Evolutionary conservation across 2,329 filamentous ascomycete species (phyloP), one percentile per base, ranked within the genome.

Genomic region (Elsinoe fawcettii): DNA sequence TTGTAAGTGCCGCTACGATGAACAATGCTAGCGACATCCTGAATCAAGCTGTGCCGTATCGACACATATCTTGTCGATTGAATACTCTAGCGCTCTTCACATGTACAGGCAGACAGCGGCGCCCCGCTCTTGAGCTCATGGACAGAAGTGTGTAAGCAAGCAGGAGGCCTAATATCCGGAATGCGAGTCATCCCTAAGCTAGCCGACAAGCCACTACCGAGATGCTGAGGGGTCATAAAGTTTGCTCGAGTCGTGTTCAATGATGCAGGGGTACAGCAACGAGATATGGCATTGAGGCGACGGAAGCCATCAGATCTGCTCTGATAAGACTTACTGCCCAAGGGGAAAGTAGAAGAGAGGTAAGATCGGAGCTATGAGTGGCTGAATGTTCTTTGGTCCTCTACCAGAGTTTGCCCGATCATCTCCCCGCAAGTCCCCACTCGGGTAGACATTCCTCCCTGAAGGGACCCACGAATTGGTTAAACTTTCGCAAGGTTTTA

Each of bases 401-500:
- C n/a, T n/a, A 3, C 34, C 34, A 37, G 34, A 6, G 34, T 14
- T 12, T 37, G 11, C 34, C 34, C 5, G 14, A 3, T 6, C 5
- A 12, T 37, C 34, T 37, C 34, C 14, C 30, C 30, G 12, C 30
- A 6, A 32, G 30, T 12, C 30, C 34, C 34, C 34, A 37, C 34
- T 37, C 34, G 34, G 5, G 6, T 37, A 12, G 14, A 37, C 5
- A 37, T 37, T 37, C 34, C 34, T 12, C 34, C 27, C 27, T 30
- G 27, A 30, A 37, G 5, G 34, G 11, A 37, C 4, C 34, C 34
- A 37, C 34, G 16, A 44, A 3, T 4, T 44, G 16, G 39, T 44
- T 44, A 44, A 44, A 44, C 39, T 44, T 44, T 44, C 39, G 39
- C 39, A 44, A 44, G 36, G 39, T 44, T n/a, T 44, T 23, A 22